These are phyloP conservation scores for Phyllosticta capitalensis DNA, from an alignment of 2,329 filamentous ascomycete species.

Conservation along the genomic window DNA sequence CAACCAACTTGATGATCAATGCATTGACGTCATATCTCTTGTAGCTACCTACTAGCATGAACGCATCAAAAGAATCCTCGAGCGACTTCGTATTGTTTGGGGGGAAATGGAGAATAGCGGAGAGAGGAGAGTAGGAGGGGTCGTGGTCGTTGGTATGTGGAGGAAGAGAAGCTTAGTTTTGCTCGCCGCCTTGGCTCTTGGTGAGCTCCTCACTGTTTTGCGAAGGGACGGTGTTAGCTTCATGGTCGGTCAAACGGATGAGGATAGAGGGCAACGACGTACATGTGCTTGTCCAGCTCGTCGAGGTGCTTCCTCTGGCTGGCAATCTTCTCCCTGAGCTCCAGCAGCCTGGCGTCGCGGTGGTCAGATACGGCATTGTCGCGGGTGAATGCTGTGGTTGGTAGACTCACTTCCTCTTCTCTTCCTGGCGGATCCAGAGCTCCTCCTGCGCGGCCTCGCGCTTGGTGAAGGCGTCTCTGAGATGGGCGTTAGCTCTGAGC, in stretches of 20 bases:
- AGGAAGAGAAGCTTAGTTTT: slow-evolving; percentile 10
- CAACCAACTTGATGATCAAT: neutral
- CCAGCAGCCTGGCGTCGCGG: slow-evolving; percentile 47
- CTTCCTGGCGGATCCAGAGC: slow-evolving; percentile 73
- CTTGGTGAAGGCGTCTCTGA: slow-evolving; percentile 82
- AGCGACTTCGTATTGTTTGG: neutral
- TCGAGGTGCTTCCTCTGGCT: slow-evolving; percentile 77
- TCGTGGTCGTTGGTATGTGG: neutral
- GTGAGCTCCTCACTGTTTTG: slow-evolving; percentile 62
- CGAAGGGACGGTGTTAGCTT: slow-evolving; percentile 13
- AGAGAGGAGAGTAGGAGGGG: neutral
- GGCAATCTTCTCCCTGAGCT: slow-evolving; percentile 58
- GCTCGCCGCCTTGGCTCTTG: slow-evolving; percentile 59
- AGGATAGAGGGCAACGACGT: slow-evolving; percentile 27
- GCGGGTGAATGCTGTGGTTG: neutral
- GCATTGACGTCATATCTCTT: neutral
- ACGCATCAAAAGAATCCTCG: neutral
- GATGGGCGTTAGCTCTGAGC: slow-evolving; percentile 10
- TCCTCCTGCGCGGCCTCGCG: slow-evolving; percentile 84
- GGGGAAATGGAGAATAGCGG: neutral
- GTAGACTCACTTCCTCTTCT: slow-evolving; percentile 64
- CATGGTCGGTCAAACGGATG: neutral
- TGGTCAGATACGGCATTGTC: neutral
- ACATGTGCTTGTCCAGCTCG: slow-evolving; percentile 83
- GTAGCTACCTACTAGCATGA: neutral